Percentiles rank a stretch among this genome's conserved stretches.
Evolutionary conservation across 768 basidiomycete species (phyloP).

Genomic region (Termitomyces sp.): DNA sequence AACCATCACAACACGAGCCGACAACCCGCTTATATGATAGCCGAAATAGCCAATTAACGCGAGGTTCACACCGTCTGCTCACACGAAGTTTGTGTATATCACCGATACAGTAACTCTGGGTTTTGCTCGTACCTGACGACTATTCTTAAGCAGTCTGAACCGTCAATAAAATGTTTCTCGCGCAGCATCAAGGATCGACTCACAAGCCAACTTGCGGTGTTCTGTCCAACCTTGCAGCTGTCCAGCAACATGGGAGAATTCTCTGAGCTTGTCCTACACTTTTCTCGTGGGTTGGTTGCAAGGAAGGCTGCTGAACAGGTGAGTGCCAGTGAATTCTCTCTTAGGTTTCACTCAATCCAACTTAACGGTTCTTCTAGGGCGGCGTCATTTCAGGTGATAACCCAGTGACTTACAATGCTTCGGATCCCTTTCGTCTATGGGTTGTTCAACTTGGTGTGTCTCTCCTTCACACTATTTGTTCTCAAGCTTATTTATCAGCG

Average conservation of each 20-base stretch:
- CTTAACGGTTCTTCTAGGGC: constrained; percentile 40
- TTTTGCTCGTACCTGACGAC: not conserved
- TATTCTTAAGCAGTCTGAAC: not conserved
- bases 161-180: not conserved
- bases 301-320: constrained; percentile 50
- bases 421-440: constrained; percentile 76
- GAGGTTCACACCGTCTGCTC: too few relatives aligned
- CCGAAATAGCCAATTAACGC: too few relatives aligned
- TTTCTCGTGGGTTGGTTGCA: constrained; percentile 29
- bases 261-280: constrained; percentile 29
- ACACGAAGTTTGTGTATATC: too few relatives aligned
- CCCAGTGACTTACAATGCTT: constrained; percentile 55
- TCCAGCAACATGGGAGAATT: constrained; percentile 45
- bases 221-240: constrained; percentile 1
- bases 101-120: too few relatives aligned
- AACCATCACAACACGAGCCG: too few relatives aligned
- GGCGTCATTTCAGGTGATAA: constrained; percentile 78
- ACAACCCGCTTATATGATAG: too few relatives aligned
- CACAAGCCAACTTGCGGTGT: too few relatives aligned
- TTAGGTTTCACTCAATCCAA: not conserved
- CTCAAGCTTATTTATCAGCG: constrained; percentile 17
- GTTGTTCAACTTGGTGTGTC: constrained; percentile 66
- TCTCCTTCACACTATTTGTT: constrained; percentile 6
- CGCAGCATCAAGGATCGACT: not conserved
- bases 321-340: constrained; percentile 5